Evolutionary conservation across 208 protist species (phyloP), one percentile per base, ranked within the genome.

Genomic region (Phytomonas sp.): DNA sequence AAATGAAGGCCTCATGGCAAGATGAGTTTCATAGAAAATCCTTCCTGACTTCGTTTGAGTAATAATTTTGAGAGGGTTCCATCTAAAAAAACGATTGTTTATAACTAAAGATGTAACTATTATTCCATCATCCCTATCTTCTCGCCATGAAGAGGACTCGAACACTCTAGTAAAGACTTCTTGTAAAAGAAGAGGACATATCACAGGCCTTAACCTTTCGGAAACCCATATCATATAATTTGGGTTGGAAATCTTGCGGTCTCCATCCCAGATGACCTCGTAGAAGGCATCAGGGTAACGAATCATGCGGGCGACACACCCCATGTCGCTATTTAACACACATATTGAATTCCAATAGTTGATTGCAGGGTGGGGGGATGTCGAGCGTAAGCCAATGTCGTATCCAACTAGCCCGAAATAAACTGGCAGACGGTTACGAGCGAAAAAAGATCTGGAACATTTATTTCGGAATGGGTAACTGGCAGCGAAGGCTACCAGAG

Each of bases 311-410:
- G 89, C 89, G 5, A 80, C 69, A 63, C 74, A 71, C 23, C 86
- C 89, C 29, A 92, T 62, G n/a, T 79, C 76, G 29, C 76, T 84
- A 60, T 89, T 76, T 33, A 94, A 63, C 32, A 86, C 71, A 60
- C 71, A 83, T 19, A 88, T 81, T 7, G 80, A 80, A 68, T 91
- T 94, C 87, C 86, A 92, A 73, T 84, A 94, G 52, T 77, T 76
- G 67, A 84, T 72, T 52, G 80, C 84, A 26, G 89, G 89, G 29
- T 72, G 82, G 0, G 75, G 74, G 4, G 83, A 78, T n/a, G 83
- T 76, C 12, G 60, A 65, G 0, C 84, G 81, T 56, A 94, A 79
- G 10, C 76, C 83, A 68, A 65, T 67, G 72, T 94, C 86, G 59
- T 91, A 89, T 14, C 79, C 82, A 1, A 94, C 82, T 42, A 94